Base-by-base conservation (phyloP, 2,329 filamentous ascomycete species). In the Monosporascus sp. region DNA sequence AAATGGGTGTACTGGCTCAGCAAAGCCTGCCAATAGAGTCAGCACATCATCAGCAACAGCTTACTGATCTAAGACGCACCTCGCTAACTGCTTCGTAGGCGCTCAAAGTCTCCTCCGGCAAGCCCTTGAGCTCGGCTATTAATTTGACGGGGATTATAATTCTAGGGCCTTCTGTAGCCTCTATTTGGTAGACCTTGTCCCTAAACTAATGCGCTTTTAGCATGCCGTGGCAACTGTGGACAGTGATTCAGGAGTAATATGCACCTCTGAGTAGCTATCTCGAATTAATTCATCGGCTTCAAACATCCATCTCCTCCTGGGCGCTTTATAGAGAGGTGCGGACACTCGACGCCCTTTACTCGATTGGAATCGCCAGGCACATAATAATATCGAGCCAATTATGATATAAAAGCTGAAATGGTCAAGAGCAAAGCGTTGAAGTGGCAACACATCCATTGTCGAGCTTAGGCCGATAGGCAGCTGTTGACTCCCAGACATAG, bases 1-100 rank as follows among this genome's bases (percentile, higher is more conserved):
- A 80, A 78, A 49, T 77, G 73, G 20, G 77, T 80, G 63, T 79
- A 79, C 50, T 76, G 72, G 66, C 73, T 77, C 62, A 78, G 64
- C 60, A 80, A 72, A 3, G 77, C 77, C 75, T 78, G 48, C 43
- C 45, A 46, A 5, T 26, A n/a, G 37, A 38, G 20, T 59, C 51
- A 49, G 53, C 7, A 11, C 24, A 28, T 18, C 5, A 26, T 6
- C 11, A 5, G 7, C 17, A 14, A 7, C 6, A 28, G 11, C 8
- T 51, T 46, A 11, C 14, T 26, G 31, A 35, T 53, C 8, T 35
- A 46, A 17, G 40, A 57, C 60, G 48, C 53, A 78, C 75, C 68
- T 79, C 77, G 53, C 72, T 70, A 48, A 79, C 73, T 5, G 77
- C 77, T 49, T 74, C 76, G 5, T 70, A 74, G 8, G 76, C 74